Conservation (phyloP, 2,329 filamentous ascomycete species). For the Aureobasidium melanogenum region DNA sequence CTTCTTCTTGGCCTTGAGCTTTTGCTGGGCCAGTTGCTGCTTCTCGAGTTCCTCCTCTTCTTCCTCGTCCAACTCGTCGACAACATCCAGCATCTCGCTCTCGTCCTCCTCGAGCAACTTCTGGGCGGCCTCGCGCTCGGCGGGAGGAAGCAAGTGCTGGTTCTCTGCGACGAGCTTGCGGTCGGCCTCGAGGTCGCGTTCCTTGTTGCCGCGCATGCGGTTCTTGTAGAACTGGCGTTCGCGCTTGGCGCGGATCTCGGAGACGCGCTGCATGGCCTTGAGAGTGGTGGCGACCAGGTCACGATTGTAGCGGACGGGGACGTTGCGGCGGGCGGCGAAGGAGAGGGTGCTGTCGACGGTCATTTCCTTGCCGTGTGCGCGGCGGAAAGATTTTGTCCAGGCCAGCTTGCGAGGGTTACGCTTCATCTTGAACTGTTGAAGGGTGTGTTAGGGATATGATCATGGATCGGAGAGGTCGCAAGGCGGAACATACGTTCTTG, state of each 20-base stretch:
- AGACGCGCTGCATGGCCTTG: constrained; percentile 82
- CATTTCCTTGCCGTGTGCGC: constrained; percentile 72
- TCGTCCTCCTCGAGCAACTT: constrained; percentile 51
- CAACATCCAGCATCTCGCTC: constrained; percentile 31
- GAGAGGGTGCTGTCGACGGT: constrained; percentile 89
- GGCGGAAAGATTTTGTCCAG: constrained; percentile 93
- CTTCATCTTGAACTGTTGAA: constrained; percentile 84
- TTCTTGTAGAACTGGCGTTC: constrained; percentile 92
- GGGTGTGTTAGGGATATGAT: constrained; percentile 9
- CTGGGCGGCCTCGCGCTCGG: constrained; percentile 34
- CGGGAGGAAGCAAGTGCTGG: constrained; percentile 73
- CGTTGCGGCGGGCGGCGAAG: constrained; percentile 87
- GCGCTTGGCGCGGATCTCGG: constrained; percentile 72
- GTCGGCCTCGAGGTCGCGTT: constrained; percentile 68
- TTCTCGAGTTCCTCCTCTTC: constrained; percentile 28
- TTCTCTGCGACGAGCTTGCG: constrained; percentile 85
- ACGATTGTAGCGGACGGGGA: constrained; percentile 91
- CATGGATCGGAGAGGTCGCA: not conserved
- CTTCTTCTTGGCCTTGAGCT: constrained; percentile 38
- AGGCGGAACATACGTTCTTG: constrained; percentile 38
- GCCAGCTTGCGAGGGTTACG: constrained; percentile 92
- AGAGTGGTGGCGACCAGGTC: constrained; percentile 81
- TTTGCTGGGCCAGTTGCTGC: constrained; percentile 28
- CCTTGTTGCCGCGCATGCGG: constrained; percentile 84
- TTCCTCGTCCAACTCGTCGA: constrained; percentile 29